Percentiles rank a stretch among this genome's conserved stretches.
phyloP scores from a whole-genome alignment of 768 basidiomycete species.

The Tephrocybe sp. region DNA sequence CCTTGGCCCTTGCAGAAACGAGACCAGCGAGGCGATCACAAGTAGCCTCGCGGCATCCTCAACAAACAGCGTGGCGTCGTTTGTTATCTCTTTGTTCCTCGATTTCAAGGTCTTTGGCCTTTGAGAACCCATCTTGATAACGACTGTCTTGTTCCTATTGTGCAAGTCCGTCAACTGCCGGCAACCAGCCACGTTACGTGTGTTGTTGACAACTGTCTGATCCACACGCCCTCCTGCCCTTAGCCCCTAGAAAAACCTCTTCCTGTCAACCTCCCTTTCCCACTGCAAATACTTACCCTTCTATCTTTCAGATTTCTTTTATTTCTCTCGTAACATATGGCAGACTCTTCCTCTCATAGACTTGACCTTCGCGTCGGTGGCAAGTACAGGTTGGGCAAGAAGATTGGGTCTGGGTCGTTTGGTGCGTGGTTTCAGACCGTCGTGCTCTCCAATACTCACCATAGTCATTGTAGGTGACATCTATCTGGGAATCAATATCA shows the following conservation, averaged over 20 bases:
- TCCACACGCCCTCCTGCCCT: conserved; percentile 42
- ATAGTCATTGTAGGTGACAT: conserved; percentile 75
- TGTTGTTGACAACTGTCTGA: conserved; percentile 35
- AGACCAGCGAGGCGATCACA: conserved; percentile 12
- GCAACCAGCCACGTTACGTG: conserved; percentile 36
- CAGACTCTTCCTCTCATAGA: conserved; percentile 68
- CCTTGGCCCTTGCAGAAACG: conserved; percentile 9
- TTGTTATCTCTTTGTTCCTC: conserved; percentile 8
- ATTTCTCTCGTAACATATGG: conserved; percentile 45
- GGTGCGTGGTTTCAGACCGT: conserved; percentile 50
- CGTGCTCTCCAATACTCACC: neutral
- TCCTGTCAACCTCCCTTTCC: conserved; percentile 19
- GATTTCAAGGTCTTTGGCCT: neutral
- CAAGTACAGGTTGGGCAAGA: conserved; percentile 97
- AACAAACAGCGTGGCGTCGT: conserved; percentile 18
- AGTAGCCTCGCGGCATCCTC: conserved; percentile 13
- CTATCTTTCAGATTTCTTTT: conserved; percentile 19
- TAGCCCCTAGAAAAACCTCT: conserved; percentile 31
- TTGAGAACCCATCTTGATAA: conserved; percentile 6
- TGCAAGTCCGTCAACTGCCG: conserved; percentile 25
- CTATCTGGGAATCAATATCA: conserved; percentile 99
- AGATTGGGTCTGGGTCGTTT: conserved; percentile 98
- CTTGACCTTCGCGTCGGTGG: conserved; percentile 88
- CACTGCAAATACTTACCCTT: conserved; percentile 19
- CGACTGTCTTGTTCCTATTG: conserved; percentile 2